Evolutionary conservation across 2,329 filamentous ascomycete genomes (phyloP).

Genomic region (Fusarium sterilihyphosum): DNA sequence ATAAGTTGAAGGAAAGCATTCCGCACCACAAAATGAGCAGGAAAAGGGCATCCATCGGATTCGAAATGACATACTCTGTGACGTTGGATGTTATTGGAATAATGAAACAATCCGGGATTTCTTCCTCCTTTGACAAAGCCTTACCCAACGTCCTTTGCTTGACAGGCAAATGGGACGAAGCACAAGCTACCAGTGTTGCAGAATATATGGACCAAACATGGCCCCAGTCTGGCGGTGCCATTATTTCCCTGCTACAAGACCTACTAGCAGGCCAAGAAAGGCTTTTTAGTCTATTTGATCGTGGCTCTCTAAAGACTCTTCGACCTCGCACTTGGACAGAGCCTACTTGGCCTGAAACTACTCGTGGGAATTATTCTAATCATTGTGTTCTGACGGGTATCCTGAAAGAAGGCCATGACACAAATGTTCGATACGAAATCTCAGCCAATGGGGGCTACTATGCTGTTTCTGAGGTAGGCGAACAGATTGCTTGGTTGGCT

Average conservation of each 20-base stretch:
- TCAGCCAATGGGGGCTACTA: background rate
- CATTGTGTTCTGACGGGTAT: background rate
- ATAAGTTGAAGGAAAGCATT: background rate
- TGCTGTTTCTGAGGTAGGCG: constrained; percentile 5
- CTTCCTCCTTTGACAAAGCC: background rate
- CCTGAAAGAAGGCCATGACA: background rate
- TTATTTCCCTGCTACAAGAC: background rate
- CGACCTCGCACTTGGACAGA: accelerated
- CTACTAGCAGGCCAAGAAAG: background rate
- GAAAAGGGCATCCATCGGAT: accelerated
- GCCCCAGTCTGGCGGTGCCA: background rate
- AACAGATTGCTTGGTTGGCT: constrained; percentile 15
- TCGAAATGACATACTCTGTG: background rate
- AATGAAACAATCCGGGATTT: background rate
- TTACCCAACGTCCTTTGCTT: background rate
- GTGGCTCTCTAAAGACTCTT: accelerated
- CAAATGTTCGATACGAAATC: background rate
- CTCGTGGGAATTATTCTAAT: background rate
- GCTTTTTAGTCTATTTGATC: background rate
- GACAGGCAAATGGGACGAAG: background rate
- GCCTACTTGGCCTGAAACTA: background rate
- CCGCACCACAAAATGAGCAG: background rate
- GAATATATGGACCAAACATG: constrained; percentile 16
- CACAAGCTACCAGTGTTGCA: background rate
- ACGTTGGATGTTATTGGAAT: background rate